A percentile compares a stretch with the other conserved stretches of the same genome.
These are phyloP conservation scores for Rhizopogon rudus DNA, from an alignment of 768 basidiomycete genomes.

Conservation along the genomic window DNA sequence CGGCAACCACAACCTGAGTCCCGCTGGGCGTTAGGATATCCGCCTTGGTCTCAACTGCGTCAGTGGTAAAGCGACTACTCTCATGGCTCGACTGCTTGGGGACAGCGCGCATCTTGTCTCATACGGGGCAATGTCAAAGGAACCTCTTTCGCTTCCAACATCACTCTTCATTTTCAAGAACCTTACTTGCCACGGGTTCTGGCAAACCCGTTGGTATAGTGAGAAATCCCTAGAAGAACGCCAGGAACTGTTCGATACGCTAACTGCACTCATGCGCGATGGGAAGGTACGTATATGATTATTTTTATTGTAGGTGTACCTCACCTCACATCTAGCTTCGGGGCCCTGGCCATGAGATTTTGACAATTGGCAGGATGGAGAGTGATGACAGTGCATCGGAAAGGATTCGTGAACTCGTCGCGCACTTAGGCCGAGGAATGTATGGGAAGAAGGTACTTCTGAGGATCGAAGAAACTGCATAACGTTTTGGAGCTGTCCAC, in stretches of 20 bases:
- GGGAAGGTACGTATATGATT: slow-evolving; percentile 41
- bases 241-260: slow-evolving; percentile 41
- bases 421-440: slow-evolving; percentile 29
- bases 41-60: slow-evolving; percentile 53
- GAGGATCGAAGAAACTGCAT: slow-evolving; percentile 27
- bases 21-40: slow-evolving; percentile 26
- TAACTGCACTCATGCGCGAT: slow-evolving; percentile 49
- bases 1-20: slow-evolving; percentile 5
- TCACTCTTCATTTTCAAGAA: slow-evolving; percentile 85
- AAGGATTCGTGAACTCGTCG: slow-evolving; percentile 30
- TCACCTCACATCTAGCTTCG: slow-evolving; percentile 43
- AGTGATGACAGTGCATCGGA: slow-evolving; percentile 33
- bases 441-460: slow-evolving; percentile 49
- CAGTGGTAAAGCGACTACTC: slow-evolving; percentile 60
- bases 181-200: slow-evolving; percentile 70
- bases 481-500: neutral
- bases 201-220: slow-evolving; percentile 71
- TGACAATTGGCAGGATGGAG: slow-evolving; percentile 41
- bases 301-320: neutral
- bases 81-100: slow-evolving; percentile 67
- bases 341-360: slow-evolving; percentile 65
- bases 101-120: slow-evolving; percentile 72
- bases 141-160: slow-evolving; percentile 71
- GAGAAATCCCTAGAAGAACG: slow-evolving; percentile 44
- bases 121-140: slow-evolving; percentile 89